phyloP scores from a whole-genome alignment of 2,329 filamentous ascomycete species.

The Diaporthe citri region DNA sequence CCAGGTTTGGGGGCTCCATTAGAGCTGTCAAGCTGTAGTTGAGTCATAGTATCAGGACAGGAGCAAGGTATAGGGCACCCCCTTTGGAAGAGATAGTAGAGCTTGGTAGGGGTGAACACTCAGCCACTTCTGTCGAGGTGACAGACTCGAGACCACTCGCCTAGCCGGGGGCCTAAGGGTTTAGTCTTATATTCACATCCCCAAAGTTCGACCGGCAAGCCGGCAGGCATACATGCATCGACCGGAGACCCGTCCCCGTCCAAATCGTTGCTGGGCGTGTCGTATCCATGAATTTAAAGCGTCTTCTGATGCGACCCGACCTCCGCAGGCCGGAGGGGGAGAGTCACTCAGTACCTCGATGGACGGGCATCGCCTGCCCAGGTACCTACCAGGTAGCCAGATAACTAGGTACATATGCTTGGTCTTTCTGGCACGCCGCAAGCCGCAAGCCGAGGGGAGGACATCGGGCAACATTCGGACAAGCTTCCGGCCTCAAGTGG shows the following conservation, averaged over 20 bases:
- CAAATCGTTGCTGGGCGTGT: background rate
- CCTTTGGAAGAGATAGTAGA: background rate
- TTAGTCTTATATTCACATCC: background rate
- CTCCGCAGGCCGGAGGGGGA: slow-evolving; percentile 13
- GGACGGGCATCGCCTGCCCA: background rate
- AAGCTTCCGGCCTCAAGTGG: background rate
- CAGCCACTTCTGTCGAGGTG: background rate
- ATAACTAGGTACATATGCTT: background rate
- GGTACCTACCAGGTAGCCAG: background rate
- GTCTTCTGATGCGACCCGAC: slow-evolving; percentile 5
- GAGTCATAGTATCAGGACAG: background rate
- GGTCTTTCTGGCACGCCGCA: slow-evolving; percentile 2
- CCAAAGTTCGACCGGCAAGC: slow-evolving; percentile 4
- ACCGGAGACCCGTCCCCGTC: background rate
- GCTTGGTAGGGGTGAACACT: background rate
- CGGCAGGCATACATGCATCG: background rate
- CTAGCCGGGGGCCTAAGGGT: background rate
- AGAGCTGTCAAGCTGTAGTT: slow-evolving; percentile 10
- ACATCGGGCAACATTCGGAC: slow-evolving; percentile 8
- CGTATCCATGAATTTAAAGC: background rate
- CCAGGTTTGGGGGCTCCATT: background rate
- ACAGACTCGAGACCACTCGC: background rate
- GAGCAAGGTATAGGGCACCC: background rate
- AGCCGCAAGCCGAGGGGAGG: background rate
- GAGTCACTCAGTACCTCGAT: background rate